Evolutionary conservation across 805 yeast genomes (phyloP).

Genomic region (Wickerhamomyces bisporus): DNA sequence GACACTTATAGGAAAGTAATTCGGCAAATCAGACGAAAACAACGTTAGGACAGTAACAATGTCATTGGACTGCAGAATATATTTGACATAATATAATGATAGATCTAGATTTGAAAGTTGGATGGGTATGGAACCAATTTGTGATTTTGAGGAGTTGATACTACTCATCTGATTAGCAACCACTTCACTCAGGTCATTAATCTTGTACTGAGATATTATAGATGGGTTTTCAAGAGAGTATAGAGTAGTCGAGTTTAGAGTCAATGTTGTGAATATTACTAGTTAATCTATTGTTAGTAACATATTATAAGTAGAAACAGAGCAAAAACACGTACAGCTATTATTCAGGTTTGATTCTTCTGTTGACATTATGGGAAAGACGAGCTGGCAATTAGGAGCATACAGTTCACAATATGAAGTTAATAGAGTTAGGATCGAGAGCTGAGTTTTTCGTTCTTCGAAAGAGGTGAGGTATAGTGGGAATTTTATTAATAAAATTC

Average conservation of each 20-base stretch:
- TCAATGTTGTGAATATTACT: conserved; percentile 42
- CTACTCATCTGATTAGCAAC: conserved; percentile 49
- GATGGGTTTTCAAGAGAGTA: conserved; percentile 50
- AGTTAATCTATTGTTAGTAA: neutral
- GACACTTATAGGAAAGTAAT: conserved; percentile 16
- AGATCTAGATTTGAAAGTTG: conserved; percentile 7
- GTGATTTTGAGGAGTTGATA: conserved; percentile 41
- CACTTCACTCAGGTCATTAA: conserved; percentile 45
- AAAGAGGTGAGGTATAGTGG: too few species aligned
- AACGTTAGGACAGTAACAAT: conserved; percentile 18
- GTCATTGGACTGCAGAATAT: conserved; percentile 18
- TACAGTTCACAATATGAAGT: neutral
- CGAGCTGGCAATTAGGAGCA: too few species aligned
- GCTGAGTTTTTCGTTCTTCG: too few species aligned
- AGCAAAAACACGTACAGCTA: conserved; percentile 5
- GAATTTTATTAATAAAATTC: too few species aligned
- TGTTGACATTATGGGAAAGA: conserved; percentile 1
- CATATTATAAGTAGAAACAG: neutral
- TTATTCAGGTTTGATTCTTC: conserved; percentile 2
- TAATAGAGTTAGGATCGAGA: too few species aligned
- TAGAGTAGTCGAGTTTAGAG: conserved; percentile 53
- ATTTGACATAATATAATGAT: conserved; percentile 17
- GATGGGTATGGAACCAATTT: conserved; percentile 23
- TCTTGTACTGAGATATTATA: conserved; percentile 34
- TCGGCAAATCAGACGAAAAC: conserved; percentile 15